Percentiles rank a stretch among this genome's conserved stretches.
These are phyloP conservation scores for Biscogniauxia marginata DNA, from an alignment of 2,329 filamentous ascomycete species.

Conservation along the genomic window DNA sequence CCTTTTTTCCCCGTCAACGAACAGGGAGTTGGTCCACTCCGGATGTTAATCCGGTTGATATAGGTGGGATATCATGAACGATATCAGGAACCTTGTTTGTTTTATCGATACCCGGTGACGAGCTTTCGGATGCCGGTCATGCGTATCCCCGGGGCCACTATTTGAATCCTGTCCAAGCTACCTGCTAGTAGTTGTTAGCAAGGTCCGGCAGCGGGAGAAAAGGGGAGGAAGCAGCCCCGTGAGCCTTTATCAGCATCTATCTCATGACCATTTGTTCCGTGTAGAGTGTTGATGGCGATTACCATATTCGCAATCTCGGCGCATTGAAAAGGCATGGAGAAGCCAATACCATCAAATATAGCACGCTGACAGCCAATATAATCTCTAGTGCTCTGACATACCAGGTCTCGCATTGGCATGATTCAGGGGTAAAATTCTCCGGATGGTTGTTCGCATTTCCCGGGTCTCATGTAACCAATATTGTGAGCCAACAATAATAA, in stretches of 20 bases:
- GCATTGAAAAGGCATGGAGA: not conserved
- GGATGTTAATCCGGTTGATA: not conserved
- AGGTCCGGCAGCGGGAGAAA: not conserved
- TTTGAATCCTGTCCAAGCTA: not conserved
- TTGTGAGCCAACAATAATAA: too few species aligned
- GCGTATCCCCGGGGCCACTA: not conserved
- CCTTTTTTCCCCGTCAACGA: not conserved
- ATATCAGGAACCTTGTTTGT: not conserved
- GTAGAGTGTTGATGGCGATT: not conserved
- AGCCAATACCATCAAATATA: not conserved
- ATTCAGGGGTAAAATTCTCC: not conserved
- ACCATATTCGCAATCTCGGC: not conserved
- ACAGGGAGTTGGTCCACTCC: not conserved
- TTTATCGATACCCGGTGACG: not conserved
- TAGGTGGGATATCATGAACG: not conserved
- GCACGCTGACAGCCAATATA: not conserved
- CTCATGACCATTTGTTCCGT: not conserved
- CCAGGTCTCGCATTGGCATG: not conserved
- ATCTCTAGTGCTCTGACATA: not conserved
- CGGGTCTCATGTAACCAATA: not conserved
- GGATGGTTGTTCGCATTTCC: not conserved
- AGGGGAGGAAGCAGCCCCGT: too few species aligned
- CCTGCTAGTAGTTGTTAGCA: not conserved
- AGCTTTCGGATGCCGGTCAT: not conserved
- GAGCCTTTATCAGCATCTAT: too few species aligned